Evolutionary conservation across 1,139 yeast genomes (phyloP).

Genomic region (Sugiyamaella novakii): DNA sequence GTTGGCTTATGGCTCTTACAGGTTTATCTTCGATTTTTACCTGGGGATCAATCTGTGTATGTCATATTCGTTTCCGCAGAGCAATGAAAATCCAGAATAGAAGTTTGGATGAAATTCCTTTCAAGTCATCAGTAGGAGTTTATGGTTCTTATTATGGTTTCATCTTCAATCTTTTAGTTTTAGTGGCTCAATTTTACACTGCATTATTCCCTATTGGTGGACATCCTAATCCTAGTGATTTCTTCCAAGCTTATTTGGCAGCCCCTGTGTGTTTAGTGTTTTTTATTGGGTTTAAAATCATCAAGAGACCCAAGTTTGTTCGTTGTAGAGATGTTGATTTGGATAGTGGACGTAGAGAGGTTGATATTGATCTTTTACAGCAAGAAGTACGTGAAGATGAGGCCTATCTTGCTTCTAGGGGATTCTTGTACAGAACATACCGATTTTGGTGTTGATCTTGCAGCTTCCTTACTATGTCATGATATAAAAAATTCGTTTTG

Average conservation of each 20-base stretch:
- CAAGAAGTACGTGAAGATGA: conserved; percentile 56
- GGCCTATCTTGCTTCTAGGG: conserved; percentile 42
- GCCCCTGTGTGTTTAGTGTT: conserved; percentile 53
- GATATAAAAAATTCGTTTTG: no score
- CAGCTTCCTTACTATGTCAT: no score
- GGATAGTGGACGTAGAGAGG: conserved; percentile 56
- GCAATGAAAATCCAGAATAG: conserved; percentile 71
- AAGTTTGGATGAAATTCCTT: conserved; percentile 66
- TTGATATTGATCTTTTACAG: conserved; percentile 54
- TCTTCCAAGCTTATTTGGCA: conserved; percentile 59
- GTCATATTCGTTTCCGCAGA: conserved; percentile 76
- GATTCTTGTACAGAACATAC: conserved; percentile 45
- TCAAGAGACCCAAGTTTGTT: conserved; percentile 49
- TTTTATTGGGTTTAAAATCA: conserved; percentile 55
- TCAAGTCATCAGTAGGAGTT: conserved; percentile 66
- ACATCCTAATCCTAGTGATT: conserved; percentile 46
- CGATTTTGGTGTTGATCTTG: conserved; percentile 56
- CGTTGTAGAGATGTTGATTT: conserved; percentile 55
- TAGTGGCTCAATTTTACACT: conserved; percentile 73
- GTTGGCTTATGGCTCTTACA: conserved; percentile 81
- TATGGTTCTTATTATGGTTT: conserved; percentile 63
- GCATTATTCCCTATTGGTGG: conserved; percentile 69
- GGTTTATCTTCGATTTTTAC: conserved; percentile 84
- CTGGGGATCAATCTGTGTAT: conserved; percentile 76
- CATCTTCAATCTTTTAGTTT: not conserved